phyloP scores from a whole-genome alignment of 208 protist genomes.

The Wallacemonas sp. region DNA sequence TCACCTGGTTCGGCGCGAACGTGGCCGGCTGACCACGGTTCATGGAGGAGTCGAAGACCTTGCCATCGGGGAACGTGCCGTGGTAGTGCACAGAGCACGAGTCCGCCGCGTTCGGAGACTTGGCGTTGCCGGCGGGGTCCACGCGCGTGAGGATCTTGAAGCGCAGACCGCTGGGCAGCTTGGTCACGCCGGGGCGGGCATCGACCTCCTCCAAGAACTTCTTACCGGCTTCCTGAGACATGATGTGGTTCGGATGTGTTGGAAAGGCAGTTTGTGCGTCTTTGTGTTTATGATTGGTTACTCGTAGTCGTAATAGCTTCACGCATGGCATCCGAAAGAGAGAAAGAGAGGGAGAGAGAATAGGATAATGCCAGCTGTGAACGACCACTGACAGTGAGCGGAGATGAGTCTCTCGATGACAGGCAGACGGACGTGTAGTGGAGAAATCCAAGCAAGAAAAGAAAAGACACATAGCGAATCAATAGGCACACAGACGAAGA shows the following conservation, averaged over 20 bases:
- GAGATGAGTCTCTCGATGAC: too few species aligned
- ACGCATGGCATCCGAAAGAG: too few species aligned
- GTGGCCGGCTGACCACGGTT: slow-evolving; percentile 50
- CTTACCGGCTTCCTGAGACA: slow-evolving; percentile 17
- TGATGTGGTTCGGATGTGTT: neutral
- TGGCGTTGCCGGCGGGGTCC: slow-evolving; percentile 16
- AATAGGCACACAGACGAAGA: too few species aligned
- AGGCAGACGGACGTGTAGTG: slow-evolving; percentile 8
- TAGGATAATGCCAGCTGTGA: too few species aligned
- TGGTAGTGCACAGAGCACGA: slow-evolving; percentile 82
- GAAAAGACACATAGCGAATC: neutral
- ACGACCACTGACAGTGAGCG: too few species aligned
- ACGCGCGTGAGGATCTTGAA: slow-evolving; percentile 65
- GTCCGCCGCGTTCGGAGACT: slow-evolving; percentile 44
- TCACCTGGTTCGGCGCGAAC: slow-evolving; percentile 77
- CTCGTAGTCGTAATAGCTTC: neutral
- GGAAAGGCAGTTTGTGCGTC: neutral
- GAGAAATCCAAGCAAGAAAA: slow-evolving; percentile 9
- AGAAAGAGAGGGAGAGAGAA: too few species aligned
- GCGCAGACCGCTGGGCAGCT: slow-evolving; percentile 76
- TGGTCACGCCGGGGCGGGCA: slow-evolving; percentile 35
- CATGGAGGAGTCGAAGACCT: slow-evolving; percentile 81
- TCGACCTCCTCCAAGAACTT: slow-evolving; percentile 50
- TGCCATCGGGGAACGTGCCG: slow-evolving; percentile 64
- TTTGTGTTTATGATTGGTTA: neutral